Evolutionary conservation across 371 early-diverging fungal species (phyloP), one percentile per base, ranked within the genome.

Genomic region (Mucor lusitanicus): DNA sequence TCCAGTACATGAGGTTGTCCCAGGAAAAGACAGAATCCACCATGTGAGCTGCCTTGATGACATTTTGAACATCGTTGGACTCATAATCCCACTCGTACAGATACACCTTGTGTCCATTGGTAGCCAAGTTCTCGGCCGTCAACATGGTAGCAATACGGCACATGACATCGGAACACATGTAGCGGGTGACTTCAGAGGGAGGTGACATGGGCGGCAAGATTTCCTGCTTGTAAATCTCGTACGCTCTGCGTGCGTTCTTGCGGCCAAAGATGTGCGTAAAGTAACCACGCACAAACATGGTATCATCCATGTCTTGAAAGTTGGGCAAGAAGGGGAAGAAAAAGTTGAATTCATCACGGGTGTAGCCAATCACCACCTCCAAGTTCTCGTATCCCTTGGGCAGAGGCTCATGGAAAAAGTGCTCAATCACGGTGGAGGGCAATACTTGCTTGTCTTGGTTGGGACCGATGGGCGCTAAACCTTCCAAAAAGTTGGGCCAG

Each of bases 31-130:
- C 68, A 28, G 79, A 68, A n/a, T 78, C 79, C 0, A 78, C 76
- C 76, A 78, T 78, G 35, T 80, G 80, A 1, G 73, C 77, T n/a
- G 80, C 75, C 67, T 77, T 80, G 62, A 75, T 77, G 4, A 77
- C 63, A 35, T 73, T 74, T 28, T 77, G 68, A 6, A 73, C 73
- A 68, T 74, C 73, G 42, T 73, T 73, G 17, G 77, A 66, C 44
- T 80, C 73, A 48, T 77, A 77, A 32, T 76, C 72, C 79, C 79
- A 78, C 46, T 78, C 74, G 39, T 78, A 78, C 27, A 75, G 37
- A 19, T 60, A 76, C 0, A 75, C 76, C 15, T 69, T 70, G 46
- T 75, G 73, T 0, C 76, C 76, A 2, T 62, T 28, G 15, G 25
- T 60, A 6, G 67, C 59, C 13, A 75, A 37, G 19, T 73, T 69